These are phyloP conservation scores for Fusarium algeriense DNA, from an alignment of 2,329 filamentous ascomycete genomes.

Conservation along the genomic window DNA sequence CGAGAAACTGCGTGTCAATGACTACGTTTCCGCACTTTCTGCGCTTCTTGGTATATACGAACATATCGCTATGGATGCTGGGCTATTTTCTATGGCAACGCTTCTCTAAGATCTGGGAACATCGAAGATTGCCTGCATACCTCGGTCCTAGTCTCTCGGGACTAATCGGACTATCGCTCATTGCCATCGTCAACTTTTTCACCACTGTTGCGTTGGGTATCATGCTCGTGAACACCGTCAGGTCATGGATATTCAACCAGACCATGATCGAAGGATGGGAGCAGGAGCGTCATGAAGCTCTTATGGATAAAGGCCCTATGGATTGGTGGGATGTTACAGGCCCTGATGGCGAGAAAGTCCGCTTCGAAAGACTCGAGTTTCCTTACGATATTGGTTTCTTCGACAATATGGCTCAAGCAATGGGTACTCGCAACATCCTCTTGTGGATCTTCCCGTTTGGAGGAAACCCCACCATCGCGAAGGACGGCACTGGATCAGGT, in stretches of 20 bases:
- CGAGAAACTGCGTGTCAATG: conserved; percentile 83
- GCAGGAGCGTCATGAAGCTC: conserved; percentile 71
- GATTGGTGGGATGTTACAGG: conserved; percentile 59
- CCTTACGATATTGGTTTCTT: conserved; percentile 85
- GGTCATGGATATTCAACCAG: conserved; percentile 74
- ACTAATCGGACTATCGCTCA: conserved; percentile 71
- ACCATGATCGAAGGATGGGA: conserved; percentile 89
- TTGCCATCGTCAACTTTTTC: conserved; percentile 68
- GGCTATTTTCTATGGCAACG: conserved; percentile 71
- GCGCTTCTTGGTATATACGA: conserved; percentile 80
- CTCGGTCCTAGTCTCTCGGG: conserved; percentile 74
- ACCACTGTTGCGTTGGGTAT: conserved; percentile 73
- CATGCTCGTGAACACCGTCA: conserved; percentile 72
- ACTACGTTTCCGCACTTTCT: conserved; percentile 86
- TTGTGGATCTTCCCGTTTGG: conserved; percentile 79
- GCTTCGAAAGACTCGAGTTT: conserved; percentile 77
- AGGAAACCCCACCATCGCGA: conserved; percentile 59
- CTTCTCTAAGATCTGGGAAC: conserved; percentile 70
- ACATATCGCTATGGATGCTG: conserved; percentile 73
- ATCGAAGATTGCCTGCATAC: conserved; percentile 77
- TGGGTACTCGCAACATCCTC: conserved; percentile 76
- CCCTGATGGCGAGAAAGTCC: conserved; percentile 56
- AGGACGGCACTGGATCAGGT: conserved; percentile 57
- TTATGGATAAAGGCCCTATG: conserved; percentile 62
- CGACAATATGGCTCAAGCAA: conserved; percentile 78